A percentile compares a stretch with the other conserved stretches of the same genome.
Evolutionary conservation across 2,329 filamentous ascomycete species (phyloP).

Genomic region (Sporothrix phasma): DNA sequence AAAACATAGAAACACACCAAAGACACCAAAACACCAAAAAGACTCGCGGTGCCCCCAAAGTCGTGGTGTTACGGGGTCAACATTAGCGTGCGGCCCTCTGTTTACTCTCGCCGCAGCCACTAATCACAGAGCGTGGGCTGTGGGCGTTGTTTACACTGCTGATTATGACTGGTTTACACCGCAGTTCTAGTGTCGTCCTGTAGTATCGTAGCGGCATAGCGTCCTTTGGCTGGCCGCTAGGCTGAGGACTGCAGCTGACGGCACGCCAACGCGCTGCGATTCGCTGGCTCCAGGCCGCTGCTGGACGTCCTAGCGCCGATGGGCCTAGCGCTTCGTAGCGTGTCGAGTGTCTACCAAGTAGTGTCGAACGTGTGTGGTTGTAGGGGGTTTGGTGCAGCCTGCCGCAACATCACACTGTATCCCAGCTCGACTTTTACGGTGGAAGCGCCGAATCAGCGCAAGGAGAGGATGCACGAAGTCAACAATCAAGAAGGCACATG

Average conservation of each 20-base stretch:
- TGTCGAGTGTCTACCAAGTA: too few species aligned
- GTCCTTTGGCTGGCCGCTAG: not conserved
- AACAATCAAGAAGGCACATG: not conserved
- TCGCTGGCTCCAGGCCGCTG: not conserved
- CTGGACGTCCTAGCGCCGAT: not conserved
- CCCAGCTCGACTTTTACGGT: conserved; percentile 1
- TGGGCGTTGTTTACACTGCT: not conserved
- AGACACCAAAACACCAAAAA: too few species aligned
- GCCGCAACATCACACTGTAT: not conserved
- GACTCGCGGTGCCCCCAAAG: not conserved
- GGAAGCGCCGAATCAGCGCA: not conserved
- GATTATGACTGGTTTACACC: too few species aligned
- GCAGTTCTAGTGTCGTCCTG: too few species aligned
- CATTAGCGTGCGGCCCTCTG: conserved; percentile 14
- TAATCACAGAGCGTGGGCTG: conserved; percentile 3
- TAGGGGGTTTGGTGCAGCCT: not conserved
- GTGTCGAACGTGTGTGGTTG: too few species aligned
- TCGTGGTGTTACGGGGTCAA: conserved; percentile 19
- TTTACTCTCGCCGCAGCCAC: conserved; percentile 1
- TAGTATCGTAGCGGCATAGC: not conserved
- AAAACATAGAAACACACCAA: too few species aligned
- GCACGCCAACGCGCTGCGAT: conserved; percentile 2
- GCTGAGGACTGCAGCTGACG: not conserved
- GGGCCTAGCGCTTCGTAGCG: not conserved
- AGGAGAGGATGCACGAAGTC: not conserved